phyloP scores from a whole-genome alignment of 2,329 filamentous ascomycete genomes.

The Nemania sp. region DNA sequence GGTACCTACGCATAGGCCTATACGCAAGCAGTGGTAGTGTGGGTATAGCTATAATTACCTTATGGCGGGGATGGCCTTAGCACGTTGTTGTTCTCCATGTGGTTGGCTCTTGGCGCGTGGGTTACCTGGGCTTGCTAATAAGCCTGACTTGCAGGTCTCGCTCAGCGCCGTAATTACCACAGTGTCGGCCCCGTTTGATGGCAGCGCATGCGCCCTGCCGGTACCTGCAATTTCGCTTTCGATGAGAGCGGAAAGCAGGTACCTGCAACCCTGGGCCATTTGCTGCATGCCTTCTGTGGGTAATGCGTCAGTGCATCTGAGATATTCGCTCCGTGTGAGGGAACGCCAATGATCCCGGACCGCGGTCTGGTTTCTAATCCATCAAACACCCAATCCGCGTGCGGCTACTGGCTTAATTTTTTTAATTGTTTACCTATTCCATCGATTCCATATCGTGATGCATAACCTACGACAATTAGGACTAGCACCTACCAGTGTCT shows the following conservation, averaged over 20 bases:
- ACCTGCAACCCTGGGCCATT: slow-evolving; percentile 13
- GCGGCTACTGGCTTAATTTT: slow-evolving; percentile 25
- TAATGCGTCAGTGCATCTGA: not conserved
- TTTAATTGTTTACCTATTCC: slow-evolving; percentile 23
- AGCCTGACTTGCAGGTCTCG: slow-evolving; percentile 23
- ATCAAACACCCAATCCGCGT: slow-evolving; percentile 32
- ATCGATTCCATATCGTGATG: slow-evolving; percentile 24
- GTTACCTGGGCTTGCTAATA: slow-evolving; percentile 16
- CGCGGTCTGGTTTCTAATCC: slow-evolving; percentile 21
- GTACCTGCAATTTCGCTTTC: slow-evolving; percentile 24
- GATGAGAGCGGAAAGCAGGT: slow-evolving; percentile 18
- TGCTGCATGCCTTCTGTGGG: slow-evolving; percentile 20
- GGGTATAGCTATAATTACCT: too few species aligned
- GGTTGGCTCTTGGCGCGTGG: slow-evolving; percentile 14
- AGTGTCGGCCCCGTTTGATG: slow-evolving; percentile 22
- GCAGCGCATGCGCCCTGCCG: slow-evolving; percentile 7
- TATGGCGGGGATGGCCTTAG: too few species aligned
- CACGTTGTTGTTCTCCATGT: slow-evolving; percentile 13
- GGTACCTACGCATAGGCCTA: too few species aligned
- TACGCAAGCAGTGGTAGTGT: too few species aligned
- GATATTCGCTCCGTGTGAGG: slow-evolving; percentile 13
- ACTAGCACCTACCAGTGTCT: not conserved
- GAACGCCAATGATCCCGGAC: slow-evolving; percentile 15
- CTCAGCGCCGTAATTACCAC: slow-evolving; percentile 30
- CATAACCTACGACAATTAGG: slow-evolving; percentile 29